Conservation (phyloP, 129 eudicot species). For the Ambrosia artemisiifolia region DNA sequence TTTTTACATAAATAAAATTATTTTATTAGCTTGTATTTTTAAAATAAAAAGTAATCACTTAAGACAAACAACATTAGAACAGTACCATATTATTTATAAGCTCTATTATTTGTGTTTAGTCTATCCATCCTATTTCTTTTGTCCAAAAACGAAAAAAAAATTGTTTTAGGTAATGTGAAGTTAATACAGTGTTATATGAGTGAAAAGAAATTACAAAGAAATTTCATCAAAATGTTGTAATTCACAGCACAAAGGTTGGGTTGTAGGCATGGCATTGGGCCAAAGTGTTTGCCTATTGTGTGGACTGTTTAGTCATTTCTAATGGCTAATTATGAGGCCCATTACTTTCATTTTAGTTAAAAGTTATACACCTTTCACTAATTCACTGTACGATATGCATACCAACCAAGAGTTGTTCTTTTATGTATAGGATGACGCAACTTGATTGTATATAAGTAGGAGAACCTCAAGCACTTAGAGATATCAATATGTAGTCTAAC, state of each 20-base stretch:
- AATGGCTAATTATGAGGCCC: neutral
- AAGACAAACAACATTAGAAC: too few relatives aligned
- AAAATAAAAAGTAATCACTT: too few relatives aligned
- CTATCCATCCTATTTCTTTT: too few relatives aligned
- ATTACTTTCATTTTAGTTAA: neutral
- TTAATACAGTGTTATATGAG: neutral
- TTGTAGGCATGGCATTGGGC: neutral
- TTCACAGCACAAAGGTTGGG: neutral
- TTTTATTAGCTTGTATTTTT: too few relatives aligned
- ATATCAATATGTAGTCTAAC: neutral
- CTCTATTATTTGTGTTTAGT: too few relatives aligned
- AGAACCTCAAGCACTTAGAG: neutral
- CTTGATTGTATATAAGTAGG: slow-evolving; percentile 1
- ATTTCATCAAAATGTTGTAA: neutral
- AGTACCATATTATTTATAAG: too few relatives aligned
- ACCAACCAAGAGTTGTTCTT: neutral
- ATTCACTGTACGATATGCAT: neutral
- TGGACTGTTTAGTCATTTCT: neutral
- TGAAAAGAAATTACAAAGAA: neutral
- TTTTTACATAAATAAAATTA: too few relatives aligned
- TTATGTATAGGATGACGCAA: neutral
- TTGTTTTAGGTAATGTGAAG: too few relatives aligned
- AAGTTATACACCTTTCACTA: neutral
- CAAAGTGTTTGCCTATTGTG: neutral
- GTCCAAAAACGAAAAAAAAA: too few relatives aligned